phyloP scores from a whole-genome alignment of 352 stramenopile species.

The Pythium phragmitis region DNA sequence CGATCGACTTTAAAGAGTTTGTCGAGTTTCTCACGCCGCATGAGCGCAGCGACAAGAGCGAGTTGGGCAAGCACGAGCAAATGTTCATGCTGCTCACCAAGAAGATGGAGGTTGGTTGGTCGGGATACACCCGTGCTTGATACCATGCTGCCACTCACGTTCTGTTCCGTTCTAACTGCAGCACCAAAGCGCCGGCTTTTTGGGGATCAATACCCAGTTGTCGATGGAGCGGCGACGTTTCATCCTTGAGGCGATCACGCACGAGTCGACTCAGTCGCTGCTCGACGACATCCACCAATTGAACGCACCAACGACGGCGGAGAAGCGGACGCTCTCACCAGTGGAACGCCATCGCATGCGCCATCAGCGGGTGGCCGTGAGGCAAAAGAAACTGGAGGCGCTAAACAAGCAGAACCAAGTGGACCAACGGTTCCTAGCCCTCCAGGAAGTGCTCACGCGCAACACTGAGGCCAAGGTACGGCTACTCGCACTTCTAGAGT shows the following conservation, averaged over 20 bases:
- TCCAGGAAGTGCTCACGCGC: constrained; percentile 32
- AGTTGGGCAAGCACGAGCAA: constrained; percentile 52
- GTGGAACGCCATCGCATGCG: constrained; percentile 8
- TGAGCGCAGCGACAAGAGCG: constrained; percentile 37
- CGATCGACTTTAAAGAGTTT: constrained; percentile 82
- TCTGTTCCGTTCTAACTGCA: constrained; percentile 15
- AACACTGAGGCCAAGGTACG: constrained; percentile 12
- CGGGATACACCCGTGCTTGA: background rate
- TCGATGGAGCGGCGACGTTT: constrained; percentile 73
- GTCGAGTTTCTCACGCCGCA: constrained; percentile 74
- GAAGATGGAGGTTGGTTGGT: constrained; percentile 63
- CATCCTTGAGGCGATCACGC: constrained; percentile 74
- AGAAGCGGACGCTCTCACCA: constrained; percentile 25
- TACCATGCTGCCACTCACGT: background rate
- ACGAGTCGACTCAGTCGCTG: constrained; percentile 46
- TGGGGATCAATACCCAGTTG: constrained; percentile 78
- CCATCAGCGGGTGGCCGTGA: constrained; percentile 28
- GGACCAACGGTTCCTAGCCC: constrained; percentile 58
- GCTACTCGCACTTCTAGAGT: background rate
- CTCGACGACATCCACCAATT: constrained; percentile 53
- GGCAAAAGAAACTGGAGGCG: constrained; percentile 55
- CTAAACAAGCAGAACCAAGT: constrained; percentile 49
- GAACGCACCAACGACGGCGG: constrained; percentile 19
- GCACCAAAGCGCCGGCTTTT: constrained; percentile 66
- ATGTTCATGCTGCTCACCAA: constrained; percentile 78